Base-by-base conservation (phyloP, 345 rosid species). In the Eucalyptus brandiana region DNA sequence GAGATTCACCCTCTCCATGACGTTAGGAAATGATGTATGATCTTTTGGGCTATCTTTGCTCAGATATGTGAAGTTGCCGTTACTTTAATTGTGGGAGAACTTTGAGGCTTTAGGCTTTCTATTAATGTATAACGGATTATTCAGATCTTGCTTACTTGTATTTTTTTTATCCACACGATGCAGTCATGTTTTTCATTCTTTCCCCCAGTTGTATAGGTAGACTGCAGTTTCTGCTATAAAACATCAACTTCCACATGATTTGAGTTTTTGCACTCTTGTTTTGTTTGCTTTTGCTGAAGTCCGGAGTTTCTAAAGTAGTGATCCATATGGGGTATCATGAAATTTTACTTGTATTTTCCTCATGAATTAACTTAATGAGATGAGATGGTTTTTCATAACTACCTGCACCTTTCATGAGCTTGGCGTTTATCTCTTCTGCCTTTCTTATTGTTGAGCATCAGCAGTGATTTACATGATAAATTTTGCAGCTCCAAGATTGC, bases 401-500 rank as follows among this genome's bases (percentile, higher is more conserved):
- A 37, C 42, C 51, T 21, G n/a, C 16, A 21, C 12, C 32, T 56
- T 81, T 16, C 56, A 47, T 14, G 87, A 48, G 87, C 54, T 87
- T 2, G 17, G 47, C 12, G n/a, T 87, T 53, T 45, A 56, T 40
- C 28, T 45, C n/a, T 42, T 56, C 26, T 42, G 80, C 44, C 30
- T n/a, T 32, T 47, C 17, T 87, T 83, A 21, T 87, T 42, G 53
- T 48, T 44, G 42, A 60, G 47, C 37, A 44, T 23, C 85, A 40
- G 47, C 85, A 76, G 85, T 76, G 85, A 76, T 40, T 44, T 56
- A 32, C 48, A 18, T 58, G 45, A 80, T 60, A 42, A 24, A 67
- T 89, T 89, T 92, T 93, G 91, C 91, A 97, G 99, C 92, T 90
- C 90, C 95, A 45, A 86, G 91, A 60, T 86, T 94, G 96, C 94